phyloP scores from a whole-genome alignment of 2,329 filamentous ascomycete genomes.

The Fusarium nanum region DNA sequence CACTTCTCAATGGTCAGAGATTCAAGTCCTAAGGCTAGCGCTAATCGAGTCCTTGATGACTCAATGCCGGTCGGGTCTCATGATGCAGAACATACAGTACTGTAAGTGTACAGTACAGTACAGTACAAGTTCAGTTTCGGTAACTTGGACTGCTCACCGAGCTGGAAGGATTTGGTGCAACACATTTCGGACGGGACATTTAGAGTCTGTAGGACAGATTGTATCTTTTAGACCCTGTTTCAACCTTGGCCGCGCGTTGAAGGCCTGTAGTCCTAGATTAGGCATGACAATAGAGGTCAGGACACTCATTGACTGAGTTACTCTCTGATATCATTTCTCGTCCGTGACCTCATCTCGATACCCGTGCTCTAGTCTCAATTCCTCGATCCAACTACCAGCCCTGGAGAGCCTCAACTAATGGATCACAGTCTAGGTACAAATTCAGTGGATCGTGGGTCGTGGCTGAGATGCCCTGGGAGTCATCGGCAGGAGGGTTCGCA shows the following conservation, averaged over 20 bases:
- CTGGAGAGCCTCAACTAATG: conserved; percentile 4
- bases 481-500: conserved; percentile 36
- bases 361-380: conserved; percentile 22
- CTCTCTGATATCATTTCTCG: conserved; percentile 13
- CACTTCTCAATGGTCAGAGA: neutral
- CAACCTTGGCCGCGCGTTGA: conserved; percentile 38
- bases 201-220: neutral
- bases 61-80: conserved; percentile 45
- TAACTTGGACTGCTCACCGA: neutral
- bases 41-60: conserved; percentile 34
- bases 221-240: conserved; percentile 28
- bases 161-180: neutral
- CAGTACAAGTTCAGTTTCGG: neutral
- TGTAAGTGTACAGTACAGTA: neutral
- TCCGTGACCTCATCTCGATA: conserved; percentile 31
- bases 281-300: neutral
- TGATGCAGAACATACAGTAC: conserved; percentile 34
- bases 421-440: neutral
- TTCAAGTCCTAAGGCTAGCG: conserved; percentile 5
- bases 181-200: neutral
- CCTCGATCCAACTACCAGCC: conserved; percentile 5
- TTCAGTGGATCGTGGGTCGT: conserved; percentile 6
- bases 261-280: conserved; percentile 35
- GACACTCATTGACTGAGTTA: too few relatives aligned
- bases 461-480: conserved; percentile 42